Base-by-base conservation (phyloP, 73 alveolate species). In the Loxodes magnus region DNA sequence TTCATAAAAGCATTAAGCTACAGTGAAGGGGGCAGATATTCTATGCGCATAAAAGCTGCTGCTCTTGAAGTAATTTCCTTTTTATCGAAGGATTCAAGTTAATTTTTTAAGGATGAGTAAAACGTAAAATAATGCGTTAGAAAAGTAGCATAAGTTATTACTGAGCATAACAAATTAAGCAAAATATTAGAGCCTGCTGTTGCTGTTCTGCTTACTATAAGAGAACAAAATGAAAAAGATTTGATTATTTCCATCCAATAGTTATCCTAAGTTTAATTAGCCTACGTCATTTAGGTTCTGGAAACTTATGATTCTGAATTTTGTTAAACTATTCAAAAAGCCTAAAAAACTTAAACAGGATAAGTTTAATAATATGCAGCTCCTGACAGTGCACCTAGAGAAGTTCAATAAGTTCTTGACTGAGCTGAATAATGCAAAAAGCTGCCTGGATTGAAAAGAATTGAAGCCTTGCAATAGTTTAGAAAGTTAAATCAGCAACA, bases 51-150 rank as follows among this genome's bases (percentile, higher is more conserved):
- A 17, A 30, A 21, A 10, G 51, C 24, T 15, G 54, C 53, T 10
- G 49, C 64, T 4, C 31, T 51, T 15, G 64, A 51, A 27, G 64
- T 20, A 31, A 16, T 51, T 3, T 27, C 64, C 5, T 15, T 6
- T 12, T 35, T 51, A 12, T 9, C 35, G 37, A 51, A 51, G 64
- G 10, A 48, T 17, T 34, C 54, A 3, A 51, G 21, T 2, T 35
- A 51, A 15, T 31, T 5, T 30, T 30, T 51, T 35, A 30, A 12
- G 15, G 52, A 27, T 6, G 35, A 51, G 31, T 10, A 17, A 26
- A 27, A 9, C 3, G 35, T 51, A 20, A 30, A 51, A 22, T 34
- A 51, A 34, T 5, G 30, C 3, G 64, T 31, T 6, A 51, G 35
- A 6, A 27, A 51, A 31, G 34, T 51, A 2, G 64, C 38, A 5